Conservation (phyloP, 306 rosid species). For the Begonia peltatifolia region DNA sequence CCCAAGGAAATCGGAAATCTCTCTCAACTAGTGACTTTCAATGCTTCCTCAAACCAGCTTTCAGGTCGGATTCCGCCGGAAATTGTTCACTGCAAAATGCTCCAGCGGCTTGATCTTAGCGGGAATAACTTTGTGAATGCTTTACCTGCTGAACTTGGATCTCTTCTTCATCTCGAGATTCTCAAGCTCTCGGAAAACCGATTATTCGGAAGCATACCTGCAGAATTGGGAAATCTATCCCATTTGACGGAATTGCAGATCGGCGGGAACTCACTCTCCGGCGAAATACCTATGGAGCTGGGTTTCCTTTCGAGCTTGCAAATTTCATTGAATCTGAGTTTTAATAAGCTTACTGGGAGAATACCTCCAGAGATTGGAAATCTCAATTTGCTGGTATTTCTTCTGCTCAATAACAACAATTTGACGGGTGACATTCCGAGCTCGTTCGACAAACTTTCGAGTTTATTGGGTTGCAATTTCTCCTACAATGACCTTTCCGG, state of each 20-base stretch:
- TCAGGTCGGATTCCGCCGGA: slow-evolving; percentile 50
- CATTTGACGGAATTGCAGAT: slow-evolving; percentile 68
- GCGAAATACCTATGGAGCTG: slow-evolving; percentile 47
- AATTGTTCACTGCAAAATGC: slow-evolving; percentile 38
- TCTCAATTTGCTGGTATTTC: slow-evolving; percentile 47
- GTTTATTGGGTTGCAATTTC: slow-evolving; percentile 68
- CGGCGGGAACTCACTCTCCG: slow-evolving; percentile 59
- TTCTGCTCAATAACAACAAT: slow-evolving; percentile 54
- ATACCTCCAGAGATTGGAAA: slow-evolving; percentile 53
- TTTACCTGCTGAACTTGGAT: slow-evolving; percentile 53
- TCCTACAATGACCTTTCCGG: slow-evolving; percentile 69
- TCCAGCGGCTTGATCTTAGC: slow-evolving; percentile 77
- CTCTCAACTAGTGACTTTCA: slow-evolving; percentile 60
- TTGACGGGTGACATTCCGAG: slow-evolving; percentile 60
- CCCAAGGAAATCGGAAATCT: slow-evolving; percentile 71
- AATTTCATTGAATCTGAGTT: slow-evolving; percentile 72
- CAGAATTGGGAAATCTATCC: slow-evolving; percentile 40
- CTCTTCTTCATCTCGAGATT: slow-evolving; percentile 59
- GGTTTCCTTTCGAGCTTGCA: slow-evolving; percentile 68
- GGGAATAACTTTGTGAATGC: slow-evolving; percentile 35
- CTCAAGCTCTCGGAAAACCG: slow-evolving; percentile 59
- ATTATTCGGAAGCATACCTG: slow-evolving; percentile 48
- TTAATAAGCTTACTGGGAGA: slow-evolving; percentile 52
- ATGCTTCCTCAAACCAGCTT: slow-evolving; percentile 61
- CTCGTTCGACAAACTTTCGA: slow-evolving; percentile 35